These are phyloP conservation scores for Plasmodium malariae DNA, from an alignment of 169 alveolate genomes.

Conservation along the genomic window DNA sequence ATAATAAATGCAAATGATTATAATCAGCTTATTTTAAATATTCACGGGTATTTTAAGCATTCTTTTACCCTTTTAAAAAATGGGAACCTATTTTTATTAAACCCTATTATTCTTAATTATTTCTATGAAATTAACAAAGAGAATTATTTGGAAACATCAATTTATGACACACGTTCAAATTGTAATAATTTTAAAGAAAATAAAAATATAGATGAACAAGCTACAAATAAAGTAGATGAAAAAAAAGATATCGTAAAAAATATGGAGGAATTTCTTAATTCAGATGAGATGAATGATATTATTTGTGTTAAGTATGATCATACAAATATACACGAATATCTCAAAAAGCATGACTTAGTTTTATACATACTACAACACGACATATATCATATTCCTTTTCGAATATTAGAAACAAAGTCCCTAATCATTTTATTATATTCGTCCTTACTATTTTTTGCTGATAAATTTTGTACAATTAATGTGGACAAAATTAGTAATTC, in stretches of 20 bases:
- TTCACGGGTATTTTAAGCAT: slow-evolving; percentile 40
- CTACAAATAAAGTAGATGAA: neutral
- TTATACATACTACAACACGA: slow-evolving; percentile 15
- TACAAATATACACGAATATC: slow-evolving; percentile 21
- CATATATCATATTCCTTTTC: slow-evolving; percentile 58
- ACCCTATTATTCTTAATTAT: slow-evolving; percentile 45
- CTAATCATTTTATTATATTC: slow-evolving; percentile 44
- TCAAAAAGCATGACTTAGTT: slow-evolving; percentile 53
- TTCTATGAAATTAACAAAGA: slow-evolving; percentile 43
- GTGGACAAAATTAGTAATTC: neutral
- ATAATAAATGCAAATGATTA: slow-evolving; percentile 41
- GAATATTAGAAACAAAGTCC: slow-evolving; percentile 22
- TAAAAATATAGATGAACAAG: neutral
- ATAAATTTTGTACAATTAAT: slow-evolving; percentile 1
- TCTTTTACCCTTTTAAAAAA: slow-evolving; percentile 21
- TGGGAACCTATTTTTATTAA: slow-evolving; percentile 16
- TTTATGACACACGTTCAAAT: neutral
- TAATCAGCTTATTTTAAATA: slow-evolving; percentile 48
- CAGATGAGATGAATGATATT: slow-evolving; percentile 13
- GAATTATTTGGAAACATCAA: neutral
- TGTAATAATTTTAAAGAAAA: neutral
- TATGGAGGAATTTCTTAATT: slow-evolving; percentile 32
- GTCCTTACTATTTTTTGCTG: slow-evolving; percentile 40
- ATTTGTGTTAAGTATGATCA: slow-evolving; percentile 26
- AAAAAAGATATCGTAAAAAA: slow-evolving; percentile 14